Evolutionary conservation across 2,329 filamentous ascomycete genomes (phyloP), one percentile per base, ranked within the genome.

Genomic region (Colletotrichum liriopes): DNA sequence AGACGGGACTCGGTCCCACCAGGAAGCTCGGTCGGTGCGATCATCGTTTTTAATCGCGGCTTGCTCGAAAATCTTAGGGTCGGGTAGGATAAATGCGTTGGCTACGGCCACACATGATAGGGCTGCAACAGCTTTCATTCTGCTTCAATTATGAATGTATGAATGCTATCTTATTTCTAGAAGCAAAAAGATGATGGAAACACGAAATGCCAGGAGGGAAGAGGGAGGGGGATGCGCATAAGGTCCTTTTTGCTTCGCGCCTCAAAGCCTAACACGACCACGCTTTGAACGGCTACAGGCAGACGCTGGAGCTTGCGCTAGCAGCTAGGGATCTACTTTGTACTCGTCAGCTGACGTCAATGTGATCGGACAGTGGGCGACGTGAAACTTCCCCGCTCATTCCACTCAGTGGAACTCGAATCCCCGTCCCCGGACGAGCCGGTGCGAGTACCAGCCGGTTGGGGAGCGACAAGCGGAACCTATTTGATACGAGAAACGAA

Each of bases 41-140:
- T 71, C 67, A 18, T 67, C 62, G 26, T 73, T 77, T 73, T 85
- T 80, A 61, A 84, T 77, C 52, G 80, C 75, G 56, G 86, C 73
- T 49, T 85, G 78, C 54, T 82, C 80, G 72, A 87, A 82, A 26
- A 87, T 80, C 66, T 86, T 77, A 74, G 87, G 82, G 59, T 88
- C 83, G 20, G 87, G 87, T 60, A 90, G 81, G 71, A 90, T 86
- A 65, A 90, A 84, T 35, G 87, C 87, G 64, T 86, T 81, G 73
- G 84, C 80, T 61, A 87, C 74, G 39, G 86, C 85, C 75, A 85
- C 84, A 61, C 89, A 80, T 68, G 86, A 84, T 73, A 89, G 77
- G 55, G 89, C 75, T 59, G 81, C 80, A 63, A 80, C 79, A 77
- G 87, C 80, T 80, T 82, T 87, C 86, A 88, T 88, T 52, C 73